Evolutionary conservation across 176 grass and related monocot genomes (phyloP).

Genomic region (Phoenix dactylifera): DNA sequence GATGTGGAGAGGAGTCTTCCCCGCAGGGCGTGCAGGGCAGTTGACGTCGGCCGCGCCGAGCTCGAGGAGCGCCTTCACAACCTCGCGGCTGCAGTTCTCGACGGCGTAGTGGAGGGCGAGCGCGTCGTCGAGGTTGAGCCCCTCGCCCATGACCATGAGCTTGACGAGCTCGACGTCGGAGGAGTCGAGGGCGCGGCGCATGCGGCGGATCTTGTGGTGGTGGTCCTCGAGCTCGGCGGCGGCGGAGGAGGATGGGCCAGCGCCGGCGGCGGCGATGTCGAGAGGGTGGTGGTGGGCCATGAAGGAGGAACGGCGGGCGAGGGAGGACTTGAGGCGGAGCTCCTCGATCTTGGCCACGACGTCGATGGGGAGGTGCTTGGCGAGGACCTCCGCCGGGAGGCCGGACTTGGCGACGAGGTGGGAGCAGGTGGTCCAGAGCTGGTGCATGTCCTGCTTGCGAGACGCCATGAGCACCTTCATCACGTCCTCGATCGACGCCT

Average conservation of each 20-base stretch:
- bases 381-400: conserved; percentile 3
- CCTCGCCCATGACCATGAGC: conserved; percentile 99
- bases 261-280: conserved; percentile 12
- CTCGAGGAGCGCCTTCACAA: conserved; percentile 92
- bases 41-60: conserved; percentile 94
- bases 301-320: conserved; percentile 63
- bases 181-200: conserved; percentile 91
- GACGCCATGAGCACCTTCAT: conserved; percentile 59
- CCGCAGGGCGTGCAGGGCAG: conserved; percentile 67
- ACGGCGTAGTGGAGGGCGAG: conserved; percentile 97
- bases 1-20: conserved; percentile 89
- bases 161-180: conserved; percentile 98
- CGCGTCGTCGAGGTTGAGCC: conserved; percentile 92
- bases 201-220: conserved; percentile 95
- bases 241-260: not conserved
- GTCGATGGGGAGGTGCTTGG: conserved; percentile 50
- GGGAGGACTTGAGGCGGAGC: conserved; percentile 75
- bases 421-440: not conserved
- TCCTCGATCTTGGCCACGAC: conserved; percentile 92
- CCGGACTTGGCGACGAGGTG: conserved; percentile 5
- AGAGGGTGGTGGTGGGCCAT: conserved; percentile 37
- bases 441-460: not conserved
- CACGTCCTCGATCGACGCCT: conserved; percentile 50
- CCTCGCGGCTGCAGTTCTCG: conserved; percentile 96
- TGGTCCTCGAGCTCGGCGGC: conserved; percentile 42